phyloP scores from a whole-genome alignment of 306 rosid genomes.

The Vachellia pachyceras region DNA sequence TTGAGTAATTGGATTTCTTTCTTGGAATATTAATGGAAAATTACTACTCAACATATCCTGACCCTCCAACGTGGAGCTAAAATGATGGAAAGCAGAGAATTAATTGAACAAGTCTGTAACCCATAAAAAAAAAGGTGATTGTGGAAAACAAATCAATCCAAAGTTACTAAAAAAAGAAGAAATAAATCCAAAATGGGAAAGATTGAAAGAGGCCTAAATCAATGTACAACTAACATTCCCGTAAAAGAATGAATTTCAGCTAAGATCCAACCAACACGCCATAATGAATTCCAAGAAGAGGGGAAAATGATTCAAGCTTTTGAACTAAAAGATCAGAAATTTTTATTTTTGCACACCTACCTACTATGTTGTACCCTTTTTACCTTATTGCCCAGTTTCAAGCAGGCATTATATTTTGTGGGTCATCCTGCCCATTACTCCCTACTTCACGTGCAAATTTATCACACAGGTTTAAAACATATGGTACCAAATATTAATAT shows the following conservation, averaged over 20 bases:
- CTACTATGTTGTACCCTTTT: slow-evolving; percentile 31
- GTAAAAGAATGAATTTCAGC: slow-evolving; percentile 39
- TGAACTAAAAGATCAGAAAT: slow-evolving; percentile 26
- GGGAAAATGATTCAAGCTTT: slow-evolving; percentile 33
- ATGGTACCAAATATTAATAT: neutral
- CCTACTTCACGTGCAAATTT: slow-evolving; percentile 54
- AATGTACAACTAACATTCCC: slow-evolving; percentile 39
- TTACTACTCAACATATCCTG: too few species aligned
- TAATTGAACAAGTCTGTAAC: neutral
- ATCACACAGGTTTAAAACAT: neutral
- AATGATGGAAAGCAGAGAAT: neutral
- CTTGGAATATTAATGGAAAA: too few species aligned
- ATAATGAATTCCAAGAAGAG: too few species aligned
- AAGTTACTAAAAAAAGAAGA: neutral
- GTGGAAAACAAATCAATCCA: neutral
- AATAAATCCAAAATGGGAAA: slow-evolving; percentile 10
- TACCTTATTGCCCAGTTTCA: slow-evolving; percentile 26
- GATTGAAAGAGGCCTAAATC: slow-evolving; percentile 6
- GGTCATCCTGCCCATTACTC: slow-evolving; percentile 51
- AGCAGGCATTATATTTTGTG: slow-evolving; percentile 50
- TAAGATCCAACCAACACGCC: slow-evolving; percentile 26
- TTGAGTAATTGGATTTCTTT: too few species aligned
- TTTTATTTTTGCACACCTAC: slow-evolving; percentile 36
- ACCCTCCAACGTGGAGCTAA: neutral
- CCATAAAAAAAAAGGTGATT: neutral